Percentiles rank a stretch among this genome's conserved stretches.
Conservation (phyloP, 2,329 filamentous ascomycete species). For the Canariomyces notabilis region DNA sequence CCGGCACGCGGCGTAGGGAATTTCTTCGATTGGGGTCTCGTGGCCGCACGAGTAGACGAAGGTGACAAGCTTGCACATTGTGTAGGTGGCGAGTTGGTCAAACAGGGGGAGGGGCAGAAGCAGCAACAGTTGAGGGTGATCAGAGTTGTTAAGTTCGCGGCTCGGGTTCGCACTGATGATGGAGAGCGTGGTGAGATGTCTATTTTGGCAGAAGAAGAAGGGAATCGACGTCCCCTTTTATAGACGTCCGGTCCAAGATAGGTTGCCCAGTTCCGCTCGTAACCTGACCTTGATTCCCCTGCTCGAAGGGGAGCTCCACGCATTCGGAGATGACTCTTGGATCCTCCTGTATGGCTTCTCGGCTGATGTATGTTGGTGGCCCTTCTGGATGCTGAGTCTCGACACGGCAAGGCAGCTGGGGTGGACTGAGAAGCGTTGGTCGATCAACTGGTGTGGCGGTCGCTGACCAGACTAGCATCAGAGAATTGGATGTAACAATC, state of each 20-base stretch:
- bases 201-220: background rate
- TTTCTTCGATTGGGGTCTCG: background rate
- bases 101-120: background rate
- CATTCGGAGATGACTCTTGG: slow-evolving; percentile 1
- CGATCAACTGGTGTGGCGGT: slow-evolving; percentile 11
- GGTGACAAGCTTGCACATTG: slow-evolving; percentile 7
- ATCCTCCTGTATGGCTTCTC: slow-evolving; percentile 7
- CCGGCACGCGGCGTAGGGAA: background rate
- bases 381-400: background rate
- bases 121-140: background rate
- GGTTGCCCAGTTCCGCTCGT: background rate
- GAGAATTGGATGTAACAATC: slow-evolving; percentile 12
- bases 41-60: slow-evolving; percentile 6
- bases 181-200: background rate
- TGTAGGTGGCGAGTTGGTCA: background rate
- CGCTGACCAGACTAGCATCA: slow-evolving; percentile 1
- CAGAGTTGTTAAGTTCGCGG: background rate
- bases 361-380: slow-evolving; percentile 11
- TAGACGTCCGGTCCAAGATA: background rate
- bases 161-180: background rate
- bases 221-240: background rate
- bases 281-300: background rate
- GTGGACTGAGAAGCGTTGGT: slow-evolving; percentile 12
- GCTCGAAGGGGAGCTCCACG: background rate
- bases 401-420: slow-evolving; percentile 11